phyloP scores from a whole-genome alignment of 345 rosid genomes.

The Streptanthus diversifolius region DNA sequence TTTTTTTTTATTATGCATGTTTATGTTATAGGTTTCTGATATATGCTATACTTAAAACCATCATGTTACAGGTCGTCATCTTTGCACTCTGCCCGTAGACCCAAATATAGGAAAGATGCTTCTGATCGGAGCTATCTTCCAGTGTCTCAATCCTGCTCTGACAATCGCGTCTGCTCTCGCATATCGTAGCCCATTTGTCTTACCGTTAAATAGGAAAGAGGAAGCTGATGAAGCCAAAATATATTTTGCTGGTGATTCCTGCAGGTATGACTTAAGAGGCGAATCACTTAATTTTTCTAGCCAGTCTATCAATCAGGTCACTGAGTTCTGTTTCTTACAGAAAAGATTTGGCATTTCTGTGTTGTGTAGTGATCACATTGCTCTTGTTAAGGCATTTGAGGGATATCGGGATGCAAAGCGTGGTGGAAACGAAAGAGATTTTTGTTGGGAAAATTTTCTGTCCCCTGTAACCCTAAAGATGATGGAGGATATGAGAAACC shows the following conservation, averaged over 20 bases:
- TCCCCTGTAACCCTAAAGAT: constrained; percentile 78
- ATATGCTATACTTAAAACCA: constrained; percentile 7
- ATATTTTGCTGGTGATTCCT: constrained; percentile 89
- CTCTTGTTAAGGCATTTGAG: constrained; percentile 87
- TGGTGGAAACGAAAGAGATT: constrained; percentile 58
- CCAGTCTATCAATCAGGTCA: background rate
- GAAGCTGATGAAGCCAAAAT: constrained; percentile 91
- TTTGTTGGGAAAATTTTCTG: constrained; percentile 83
- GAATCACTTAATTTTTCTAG: background rate
- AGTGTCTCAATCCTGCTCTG: constrained; percentile 89
- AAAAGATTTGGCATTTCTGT: constrained; percentile 13
- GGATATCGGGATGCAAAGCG: constrained; percentile 78
- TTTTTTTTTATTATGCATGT: constrained; percentile 1
- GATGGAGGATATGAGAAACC: constrained; percentile 97
- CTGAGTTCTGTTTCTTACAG: background rate
- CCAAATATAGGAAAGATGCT: constrained; percentile 98
- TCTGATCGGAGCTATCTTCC: constrained; percentile 87
- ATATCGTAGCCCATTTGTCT: constrained; percentile 85
- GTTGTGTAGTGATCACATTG: constrained; percentile 87
- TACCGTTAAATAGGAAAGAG: constrained; percentile 72
- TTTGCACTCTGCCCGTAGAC: constrained; percentile 77
- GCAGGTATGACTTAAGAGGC: constrained; percentile 54
- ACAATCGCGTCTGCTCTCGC: constrained; percentile 96
- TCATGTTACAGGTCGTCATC: constrained; percentile 64
- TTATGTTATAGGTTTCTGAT: background rate